Base-by-base conservation (phyloP, 2,329 filamentous ascomycete species). In the Graphiopsis chlorocephala region DNA sequence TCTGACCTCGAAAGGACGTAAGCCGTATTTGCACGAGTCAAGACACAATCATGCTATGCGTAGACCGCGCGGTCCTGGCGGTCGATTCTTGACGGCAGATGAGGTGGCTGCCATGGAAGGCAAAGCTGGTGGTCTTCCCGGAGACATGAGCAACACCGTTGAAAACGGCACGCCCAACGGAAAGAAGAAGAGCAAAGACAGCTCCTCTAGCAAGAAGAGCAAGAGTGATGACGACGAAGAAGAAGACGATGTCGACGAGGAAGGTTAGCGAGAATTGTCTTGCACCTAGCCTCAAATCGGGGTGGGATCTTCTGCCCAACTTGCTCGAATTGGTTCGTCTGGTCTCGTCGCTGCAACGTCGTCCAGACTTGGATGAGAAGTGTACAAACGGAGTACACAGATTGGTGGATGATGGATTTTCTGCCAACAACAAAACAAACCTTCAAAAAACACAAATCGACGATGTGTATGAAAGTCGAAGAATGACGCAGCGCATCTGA, bases 11-110 rank as follows among this genome's bases (percentile, higher is more conserved):
- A 99, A 99, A 80, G 94, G 94, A 28, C 88, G 95, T 38, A 98
- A 97, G 80, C 95, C 95, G 3, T 99, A 99, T 74, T 84, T 99
- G 33, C 95, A 99, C 79, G 95, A 99, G 76, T 98, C 94, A 28
- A 86, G 95, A 74, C 95, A 99, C 78, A 98, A 98, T 75, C 95
- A 99, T 78, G 95, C 95, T 11, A 99, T 99, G 95, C 88, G 95
- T 65, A 85, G 95, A 72, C 95, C 95, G 29, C 88, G 95, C 75
- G 95, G 95, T 17, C 95, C 95, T 0, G 95, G 95, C 61, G 95
- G 95, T 25, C 89, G 95, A 26, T 99, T 99, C 83, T 81, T 99
- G 77, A 99, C 95, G 0, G 94, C 95, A 1, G 95, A 98, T 64
- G 95, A 99, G 77, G 93, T 97, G 4, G 92, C 93, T 6, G 89